phyloP scores from a whole-genome alignment of 2,329 filamentous ascomycete species.

The Ceratocystis papillata region DNA sequence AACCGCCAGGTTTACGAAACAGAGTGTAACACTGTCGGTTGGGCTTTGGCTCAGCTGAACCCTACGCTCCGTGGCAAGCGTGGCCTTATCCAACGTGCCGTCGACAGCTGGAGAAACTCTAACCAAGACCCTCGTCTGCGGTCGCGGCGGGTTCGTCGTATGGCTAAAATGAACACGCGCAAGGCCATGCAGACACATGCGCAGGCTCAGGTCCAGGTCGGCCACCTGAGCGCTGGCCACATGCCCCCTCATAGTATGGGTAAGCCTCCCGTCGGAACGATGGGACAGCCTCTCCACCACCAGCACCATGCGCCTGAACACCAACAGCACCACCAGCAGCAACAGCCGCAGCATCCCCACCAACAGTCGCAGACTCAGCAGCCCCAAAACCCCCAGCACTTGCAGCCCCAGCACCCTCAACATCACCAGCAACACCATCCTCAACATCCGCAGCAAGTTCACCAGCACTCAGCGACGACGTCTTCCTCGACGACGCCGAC shows the following conservation, averaged over 20 bases:
- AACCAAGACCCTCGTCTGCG: conserved; percentile 88
- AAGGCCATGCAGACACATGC: conserved; percentile 55
- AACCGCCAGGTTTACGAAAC: conserved; percentile 95
- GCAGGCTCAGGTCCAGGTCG: conserved; percentile 32
- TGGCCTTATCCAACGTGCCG: conserved; percentile 88
- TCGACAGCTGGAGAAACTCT: conserved; percentile 98
- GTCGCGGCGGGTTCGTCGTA: conserved; percentile 81
- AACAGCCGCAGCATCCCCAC: conserved; percentile 19
- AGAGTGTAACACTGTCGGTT: conserved; percentile 99
- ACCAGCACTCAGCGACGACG: conserved; percentile 18
- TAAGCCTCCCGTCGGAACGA: conserved; percentile 54
- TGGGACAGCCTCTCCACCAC: conserved; percentile 62
- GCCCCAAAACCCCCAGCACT: conserved; percentile 11
- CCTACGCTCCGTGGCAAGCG: conserved; percentile 83
- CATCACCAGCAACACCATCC: conserved; percentile 21
- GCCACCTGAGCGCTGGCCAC: conserved; percentile 45
- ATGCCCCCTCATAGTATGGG: conserved; percentile 51
- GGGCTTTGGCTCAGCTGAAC: conserved; percentile 90
- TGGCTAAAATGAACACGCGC: conserved; percentile 90
- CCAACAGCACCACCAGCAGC: conserved; percentile 43
- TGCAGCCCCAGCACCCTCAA: conserved; percentile 33
- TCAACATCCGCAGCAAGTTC: conserved; percentile 23
- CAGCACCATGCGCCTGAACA: conserved; percentile 46
- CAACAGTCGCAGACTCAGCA: conserved; percentile 20
- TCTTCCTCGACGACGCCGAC: conserved; percentile 23